Evolutionary conservation across 2,329 filamentous ascomycete species (phyloP).

Genomic region (Colletotrichum somersetense): DNA sequence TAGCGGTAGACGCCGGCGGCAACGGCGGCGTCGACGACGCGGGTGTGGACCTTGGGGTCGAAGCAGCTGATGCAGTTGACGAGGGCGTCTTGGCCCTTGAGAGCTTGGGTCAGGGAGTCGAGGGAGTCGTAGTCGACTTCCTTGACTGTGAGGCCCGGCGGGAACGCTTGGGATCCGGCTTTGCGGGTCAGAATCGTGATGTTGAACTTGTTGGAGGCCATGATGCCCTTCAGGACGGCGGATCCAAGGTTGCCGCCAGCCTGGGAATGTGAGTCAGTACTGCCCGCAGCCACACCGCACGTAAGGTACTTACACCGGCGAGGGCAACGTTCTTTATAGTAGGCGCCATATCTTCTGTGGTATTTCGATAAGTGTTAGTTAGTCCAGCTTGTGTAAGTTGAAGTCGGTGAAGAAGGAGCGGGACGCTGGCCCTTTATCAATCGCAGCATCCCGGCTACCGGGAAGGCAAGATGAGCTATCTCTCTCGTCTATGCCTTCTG

Average conservation of each 20-base stretch:
- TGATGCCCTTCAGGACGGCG: slow-evolving; percentile 48
- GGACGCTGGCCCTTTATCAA: slow-evolving; percentile 16
- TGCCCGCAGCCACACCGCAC: neutral
- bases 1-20: slow-evolving; percentile 72
- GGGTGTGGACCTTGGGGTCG: slow-evolving; percentile 58
- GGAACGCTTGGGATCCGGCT: slow-evolving; percentile 53
- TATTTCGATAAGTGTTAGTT: neutral
- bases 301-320: slow-evolving; percentile 48
- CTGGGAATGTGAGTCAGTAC: slow-evolving; percentile 16
- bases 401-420: neutral
- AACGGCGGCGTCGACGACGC: slow-evolving; percentile 66
- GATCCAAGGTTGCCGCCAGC: slow-evolving; percentile 53
- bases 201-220: slow-evolving; percentile 52
- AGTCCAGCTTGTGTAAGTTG: neutral
- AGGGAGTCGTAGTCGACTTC: slow-evolving; percentile 62
- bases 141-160: slow-evolving; percentile 56
- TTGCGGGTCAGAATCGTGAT: slow-evolving; percentile 68
- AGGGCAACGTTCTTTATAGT: slow-evolving; percentile 54
- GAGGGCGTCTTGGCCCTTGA: slow-evolving; percentile 70
- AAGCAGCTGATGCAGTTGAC: slow-evolving; percentile 52
- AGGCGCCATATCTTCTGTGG: slow-evolving; percentile 27
- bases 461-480: neutral
- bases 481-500: neutral
- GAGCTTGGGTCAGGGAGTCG: slow-evolving; percentile 61
- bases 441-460: neutral